Conservation (phyloP, 2,329 filamentous ascomycete species). For the Colletotrichum melonis region DNA sequence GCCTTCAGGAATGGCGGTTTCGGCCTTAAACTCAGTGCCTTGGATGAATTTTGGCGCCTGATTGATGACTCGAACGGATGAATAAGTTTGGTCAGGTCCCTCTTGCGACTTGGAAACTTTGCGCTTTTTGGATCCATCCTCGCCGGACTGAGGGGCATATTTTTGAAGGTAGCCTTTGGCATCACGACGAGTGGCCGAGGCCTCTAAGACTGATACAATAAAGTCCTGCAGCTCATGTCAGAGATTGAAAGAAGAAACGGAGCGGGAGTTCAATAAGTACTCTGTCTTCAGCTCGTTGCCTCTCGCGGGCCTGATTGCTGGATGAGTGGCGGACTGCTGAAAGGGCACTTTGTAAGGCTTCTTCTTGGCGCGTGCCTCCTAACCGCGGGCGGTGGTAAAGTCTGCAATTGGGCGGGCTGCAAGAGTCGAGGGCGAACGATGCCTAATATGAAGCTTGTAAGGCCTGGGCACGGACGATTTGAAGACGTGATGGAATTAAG, state of each 20-base stretch:
- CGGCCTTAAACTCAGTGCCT: slow-evolving; percentile 37
- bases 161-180: slow-evolving; percentile 91
- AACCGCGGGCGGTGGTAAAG: slow-evolving; percentile 29
- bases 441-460: slow-evolving; percentile 14
- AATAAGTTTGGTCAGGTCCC: slow-evolving; percentile 23
- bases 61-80: slow-evolving; percentile 44
- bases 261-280: slow-evolving; percentile 43
- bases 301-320: slow-evolving; percentile 45
- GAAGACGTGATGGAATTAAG: background rate
- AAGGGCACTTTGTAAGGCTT: slow-evolving; percentile 27
- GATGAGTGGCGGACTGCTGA: slow-evolving; percentile 30
- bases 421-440: slow-evolving; percentile 22
- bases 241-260: background rate
- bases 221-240: slow-evolving; percentile 71
- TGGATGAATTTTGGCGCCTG: slow-evolving; percentile 51
- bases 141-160: slow-evolving; percentile 61
- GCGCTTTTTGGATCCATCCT: slow-evolving; percentile 10
- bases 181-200: slow-evolving; percentile 92
- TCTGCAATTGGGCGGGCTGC: slow-evolving; percentile 15
- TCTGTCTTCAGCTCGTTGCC: slow-evolving; percentile 59
- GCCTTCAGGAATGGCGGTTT: slow-evolving; percentile 40
- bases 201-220: slow-evolving; percentile 86
- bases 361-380: slow-evolving; percentile 15
- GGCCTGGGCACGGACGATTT: background rate
- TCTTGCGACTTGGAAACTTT: background rate